These are phyloP conservation scores for Phylloporus sp. DNA, from an alignment of 768 basidiomycete genomes.

Conservation along the genomic window DNA sequence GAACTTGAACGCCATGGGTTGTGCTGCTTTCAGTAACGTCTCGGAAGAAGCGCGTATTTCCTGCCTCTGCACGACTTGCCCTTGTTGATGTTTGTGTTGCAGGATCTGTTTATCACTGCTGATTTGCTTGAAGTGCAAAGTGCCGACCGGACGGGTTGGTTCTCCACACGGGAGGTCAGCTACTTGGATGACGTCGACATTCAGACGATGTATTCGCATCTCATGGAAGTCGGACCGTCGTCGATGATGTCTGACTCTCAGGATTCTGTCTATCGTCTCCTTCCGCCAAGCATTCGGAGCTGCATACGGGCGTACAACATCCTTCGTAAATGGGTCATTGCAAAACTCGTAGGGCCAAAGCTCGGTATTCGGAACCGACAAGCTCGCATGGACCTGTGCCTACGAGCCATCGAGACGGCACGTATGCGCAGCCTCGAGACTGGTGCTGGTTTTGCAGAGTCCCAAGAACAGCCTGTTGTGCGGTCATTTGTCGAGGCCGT, in stretches of 20 bases:
- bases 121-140: constrained; percentile 81
- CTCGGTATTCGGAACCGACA: constrained; percentile 64
- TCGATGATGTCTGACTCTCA: constrained; percentile 67
- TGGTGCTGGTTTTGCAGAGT: constrained; percentile 29
- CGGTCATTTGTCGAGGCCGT: constrained; percentile 81
- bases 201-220: constrained; percentile 71
- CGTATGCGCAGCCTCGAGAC: constrained; percentile 55
- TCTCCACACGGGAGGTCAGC: constrained; percentile 50
- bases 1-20: constrained; percentile 71
- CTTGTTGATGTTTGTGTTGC: constrained; percentile 4
- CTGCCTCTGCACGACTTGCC: not conserved
- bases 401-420: constrained; percentile 72
- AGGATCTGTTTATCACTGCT: constrained; percentile 76
- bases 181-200: constrained; percentile 66
- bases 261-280: constrained; percentile 66
- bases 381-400: constrained; percentile 65
- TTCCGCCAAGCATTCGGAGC: constrained; percentile 72
- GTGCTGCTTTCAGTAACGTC: constrained; percentile 71
- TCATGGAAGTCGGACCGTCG: constrained; percentile 72
- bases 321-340: constrained; percentile 75
- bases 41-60: constrained; percentile 59
- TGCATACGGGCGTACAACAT: constrained; percentile 74
- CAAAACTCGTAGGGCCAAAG: constrained; percentile 60
- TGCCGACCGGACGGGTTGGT: constrained; percentile 79
- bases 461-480: constrained; percentile 58